These are phyloP conservation scores for Prosopis cineraria DNA, from an alignment of 306 rosid genomes.

Conservation along the genomic window DNA sequence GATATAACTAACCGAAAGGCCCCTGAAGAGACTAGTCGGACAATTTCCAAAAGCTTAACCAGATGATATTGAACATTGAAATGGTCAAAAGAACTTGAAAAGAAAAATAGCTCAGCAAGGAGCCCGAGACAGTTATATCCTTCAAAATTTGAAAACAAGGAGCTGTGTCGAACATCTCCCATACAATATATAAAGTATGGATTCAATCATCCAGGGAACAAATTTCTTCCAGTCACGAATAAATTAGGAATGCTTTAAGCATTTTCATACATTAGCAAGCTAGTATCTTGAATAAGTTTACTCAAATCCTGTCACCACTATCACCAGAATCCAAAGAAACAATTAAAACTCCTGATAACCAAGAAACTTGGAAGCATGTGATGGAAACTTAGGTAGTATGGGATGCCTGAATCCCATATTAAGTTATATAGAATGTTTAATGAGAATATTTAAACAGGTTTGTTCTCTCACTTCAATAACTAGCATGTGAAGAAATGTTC, in stretches of 20 bases:
- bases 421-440: not conserved
- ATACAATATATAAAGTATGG: not conserved
- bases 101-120: constrained; percentile 2
- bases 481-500: not conserved
- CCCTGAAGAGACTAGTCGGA: constrained; percentile 3
- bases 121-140: not conserved
- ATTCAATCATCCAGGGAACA: constrained; percentile 7
- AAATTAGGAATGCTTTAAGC: not conserved
- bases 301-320: constrained; percentile 9
- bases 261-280: constrained; percentile 4
- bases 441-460: not conserved
- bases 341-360: not conserved
- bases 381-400: not conserved
- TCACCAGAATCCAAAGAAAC: constrained; percentile 14
- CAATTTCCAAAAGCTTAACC: constrained; percentile 4
- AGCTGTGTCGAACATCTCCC: constrained; percentile 1
- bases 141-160: not conserved
- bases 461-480: not conserved
- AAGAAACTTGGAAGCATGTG: not conserved
- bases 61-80: not conserved
- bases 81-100: not conserved
- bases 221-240: constrained; percentile 14
- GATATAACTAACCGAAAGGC: not conserved
- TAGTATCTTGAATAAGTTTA: not conserved
- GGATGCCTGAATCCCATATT: not conserved